Percentiles rank a stretch among this genome's conserved stretches.
Conservation (phyloP, 805 yeast species). For the Lipomyces orientalis region DNA sequence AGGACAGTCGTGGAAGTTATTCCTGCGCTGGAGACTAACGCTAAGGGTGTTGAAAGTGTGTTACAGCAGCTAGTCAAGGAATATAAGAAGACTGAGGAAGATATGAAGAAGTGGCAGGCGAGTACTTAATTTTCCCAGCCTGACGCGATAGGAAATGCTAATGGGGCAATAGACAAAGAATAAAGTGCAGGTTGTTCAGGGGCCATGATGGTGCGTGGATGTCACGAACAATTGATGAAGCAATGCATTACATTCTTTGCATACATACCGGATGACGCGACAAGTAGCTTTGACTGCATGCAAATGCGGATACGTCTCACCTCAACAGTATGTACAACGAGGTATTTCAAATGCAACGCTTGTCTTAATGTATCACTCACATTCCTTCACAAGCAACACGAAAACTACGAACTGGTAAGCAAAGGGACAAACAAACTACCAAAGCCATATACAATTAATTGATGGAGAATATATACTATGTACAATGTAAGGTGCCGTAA, state of each 20-base stretch:
- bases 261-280: background rate
- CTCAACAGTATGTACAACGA: background rate
- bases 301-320: background rate
- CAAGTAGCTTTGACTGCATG: background rate
- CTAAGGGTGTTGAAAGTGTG: conserved; percentile 51
- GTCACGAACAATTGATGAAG: background rate
- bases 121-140: background rate
- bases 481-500: background rate
- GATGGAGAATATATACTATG: background rate
- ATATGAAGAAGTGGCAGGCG: conserved; percentile 57
- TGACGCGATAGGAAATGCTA: background rate
- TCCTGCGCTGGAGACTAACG: conserved; percentile 64
- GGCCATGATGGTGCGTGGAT: conserved; percentile 8
- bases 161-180: conserved; percentile 45
- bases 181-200: conserved; percentile 55
- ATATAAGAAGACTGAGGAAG: conserved; percentile 49
- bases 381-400: background rate
- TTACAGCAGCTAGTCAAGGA: conserved; percentile 50
- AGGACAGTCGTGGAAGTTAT: conserved; percentile 78
- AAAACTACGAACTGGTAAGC: conserved; percentile 7
- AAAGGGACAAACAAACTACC: background rate
- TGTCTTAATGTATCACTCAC: background rate
- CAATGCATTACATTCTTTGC: background rate
- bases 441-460: background rate
- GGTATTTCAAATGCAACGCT: background rate